Evolutionary conservation across 768 basidiomycete genomes (phyloP).

Genomic region (Sutorius australiensis): DNA sequence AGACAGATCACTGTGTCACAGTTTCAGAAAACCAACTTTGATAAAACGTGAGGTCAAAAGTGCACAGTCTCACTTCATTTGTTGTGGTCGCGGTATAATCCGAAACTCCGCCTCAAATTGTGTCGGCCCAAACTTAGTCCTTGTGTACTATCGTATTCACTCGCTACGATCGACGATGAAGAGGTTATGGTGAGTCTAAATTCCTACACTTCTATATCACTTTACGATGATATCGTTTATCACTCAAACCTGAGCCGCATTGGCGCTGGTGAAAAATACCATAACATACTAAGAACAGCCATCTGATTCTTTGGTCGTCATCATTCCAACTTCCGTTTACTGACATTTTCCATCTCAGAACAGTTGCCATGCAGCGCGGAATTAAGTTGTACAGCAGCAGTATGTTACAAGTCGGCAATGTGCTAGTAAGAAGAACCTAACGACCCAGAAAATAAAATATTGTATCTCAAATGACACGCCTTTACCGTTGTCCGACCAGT

Average conservation of each 20-base stretch:
- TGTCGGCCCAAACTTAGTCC: neutral
- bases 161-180: neutral
- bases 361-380: neutral
- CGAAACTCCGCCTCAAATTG: slow-evolving; percentile 2
- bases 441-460: no score
- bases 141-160: no score
- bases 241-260: slow-evolving; percentile 27
- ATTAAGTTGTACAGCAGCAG: neutral
- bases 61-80: no score
- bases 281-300: slow-evolving; percentile 35
- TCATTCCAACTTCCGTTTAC: neutral
- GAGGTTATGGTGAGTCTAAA: slow-evolving; percentile 8
- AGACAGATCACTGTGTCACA: no score
- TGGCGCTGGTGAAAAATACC: slow-evolving; percentile 30
- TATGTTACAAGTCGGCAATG: neutral
- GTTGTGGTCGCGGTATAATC: neutral
- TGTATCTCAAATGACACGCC: neutral
- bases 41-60: no score
- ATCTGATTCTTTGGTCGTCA: slow-evolving; percentile 22
- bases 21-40: no score
- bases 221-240: slow-evolving; percentile 21
- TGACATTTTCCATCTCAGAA: slow-evolving; percentile 13
- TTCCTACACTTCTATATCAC: neutral
- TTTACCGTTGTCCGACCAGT: slow-evolving; percentile 25
- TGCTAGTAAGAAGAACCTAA: neutral